Evolutionary conservation across 2,329 filamentous ascomycete species (phyloP).

Genomic region (Calonectria leucothoes): DNA sequence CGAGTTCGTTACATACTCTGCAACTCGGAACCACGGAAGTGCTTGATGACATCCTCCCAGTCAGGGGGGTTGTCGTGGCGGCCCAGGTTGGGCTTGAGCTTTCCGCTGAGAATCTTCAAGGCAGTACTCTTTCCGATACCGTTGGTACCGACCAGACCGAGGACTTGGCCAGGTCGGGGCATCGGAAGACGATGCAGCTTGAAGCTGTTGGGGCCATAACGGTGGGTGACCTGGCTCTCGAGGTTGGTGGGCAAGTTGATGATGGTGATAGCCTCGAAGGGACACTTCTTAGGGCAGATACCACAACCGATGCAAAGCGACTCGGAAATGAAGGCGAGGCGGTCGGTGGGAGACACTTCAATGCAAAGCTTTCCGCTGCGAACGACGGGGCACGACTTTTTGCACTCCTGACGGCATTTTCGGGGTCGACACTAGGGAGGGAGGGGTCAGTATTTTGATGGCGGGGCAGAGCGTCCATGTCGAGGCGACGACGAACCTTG

Average conservation of each 20-base stretch:
- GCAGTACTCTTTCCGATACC: slow-evolving; percentile 99
- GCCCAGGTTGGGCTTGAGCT: slow-evolving; percentile 97
- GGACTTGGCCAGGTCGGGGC: slow-evolving; percentile 92
- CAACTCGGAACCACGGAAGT: slow-evolving; percentile 97
- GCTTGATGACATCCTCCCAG: slow-evolving; percentile 98
- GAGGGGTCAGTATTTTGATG: slow-evolving; percentile 42
- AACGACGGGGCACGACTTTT: slow-evolving; percentile 97
- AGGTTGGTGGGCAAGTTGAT: slow-evolving; percentile 99
- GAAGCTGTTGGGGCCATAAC: slow-evolving; percentile 99
- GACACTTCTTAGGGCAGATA: slow-evolving; percentile 99
- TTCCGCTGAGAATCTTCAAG: slow-evolving; percentile 97
- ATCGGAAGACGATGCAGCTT: slow-evolving; percentile 97
- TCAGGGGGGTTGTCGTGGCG: slow-evolving; percentile 96
- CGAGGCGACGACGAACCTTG: slow-evolving; percentile 72
- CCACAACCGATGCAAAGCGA: slow-evolving; percentile 96
- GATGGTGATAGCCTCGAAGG: slow-evolving; percentile 98
- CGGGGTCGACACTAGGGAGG: slow-evolving; percentile 51
- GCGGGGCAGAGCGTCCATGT: slow-evolving; percentile 39
- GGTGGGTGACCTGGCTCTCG: slow-evolving; percentile 96
- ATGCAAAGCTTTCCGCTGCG: slow-evolving; percentile 98
- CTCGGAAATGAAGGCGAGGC: slow-evolving; percentile 98
- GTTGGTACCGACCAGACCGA: slow-evolving; percentile 98
- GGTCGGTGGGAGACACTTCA: slow-evolving; percentile 88
- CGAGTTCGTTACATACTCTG: slow-evolving; percentile 75
- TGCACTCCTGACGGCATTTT: slow-evolving; percentile 99